Conservation (phyloP, 768 basidiomycete species). For the Boletus vinaceobasis region DNA sequence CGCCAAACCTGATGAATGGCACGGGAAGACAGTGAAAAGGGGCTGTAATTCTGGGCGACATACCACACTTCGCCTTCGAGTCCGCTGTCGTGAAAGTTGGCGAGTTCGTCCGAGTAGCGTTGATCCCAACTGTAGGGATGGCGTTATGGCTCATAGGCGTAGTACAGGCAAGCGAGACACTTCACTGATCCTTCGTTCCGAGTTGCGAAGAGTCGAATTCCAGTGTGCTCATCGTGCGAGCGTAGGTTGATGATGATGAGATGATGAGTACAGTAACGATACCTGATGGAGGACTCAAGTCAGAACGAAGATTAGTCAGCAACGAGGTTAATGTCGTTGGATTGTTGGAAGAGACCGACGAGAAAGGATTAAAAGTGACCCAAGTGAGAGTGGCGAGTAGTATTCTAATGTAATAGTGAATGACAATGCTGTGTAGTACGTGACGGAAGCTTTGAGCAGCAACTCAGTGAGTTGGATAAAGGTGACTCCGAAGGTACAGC, state of each 20-base stretch:
- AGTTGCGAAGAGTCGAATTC: conserved; percentile 69
- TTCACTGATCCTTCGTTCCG: conserved; percentile 78
- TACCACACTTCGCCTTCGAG: conserved; percentile 88
- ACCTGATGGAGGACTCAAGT: neutral
- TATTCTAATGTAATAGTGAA: conserved; percentile 18
- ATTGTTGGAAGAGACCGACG: neutral
- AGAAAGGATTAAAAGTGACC: neutral
- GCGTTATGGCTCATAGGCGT: neutral
- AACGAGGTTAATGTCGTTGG: neutral
- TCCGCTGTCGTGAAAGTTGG: conserved; percentile 70
- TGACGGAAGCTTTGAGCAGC: neutral
- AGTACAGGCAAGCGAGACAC: neutral
- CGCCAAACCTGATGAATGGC: conserved; percentile 63
- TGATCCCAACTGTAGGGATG: conserved; percentile 62
- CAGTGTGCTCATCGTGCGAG: conserved; percentile 29
- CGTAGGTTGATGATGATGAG: neutral
- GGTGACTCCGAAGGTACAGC: neutral
- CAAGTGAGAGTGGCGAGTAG: conserved; percentile 10
- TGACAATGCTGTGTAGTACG: conserved; percentile 22
- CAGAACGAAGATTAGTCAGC: conserved; percentile 16
- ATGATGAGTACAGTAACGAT: neutral
- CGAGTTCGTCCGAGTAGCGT: conserved; percentile 68
- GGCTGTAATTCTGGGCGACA: conserved; percentile 10
- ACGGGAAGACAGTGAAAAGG: neutral
- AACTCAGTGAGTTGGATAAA: conserved; percentile 4